Percentiles rank a stretch among this genome's conserved stretches.
phyloP scores from a whole-genome alignment of 495 filamentous ascomycete genomes.

The Lentithecium fluviatile region DNA sequence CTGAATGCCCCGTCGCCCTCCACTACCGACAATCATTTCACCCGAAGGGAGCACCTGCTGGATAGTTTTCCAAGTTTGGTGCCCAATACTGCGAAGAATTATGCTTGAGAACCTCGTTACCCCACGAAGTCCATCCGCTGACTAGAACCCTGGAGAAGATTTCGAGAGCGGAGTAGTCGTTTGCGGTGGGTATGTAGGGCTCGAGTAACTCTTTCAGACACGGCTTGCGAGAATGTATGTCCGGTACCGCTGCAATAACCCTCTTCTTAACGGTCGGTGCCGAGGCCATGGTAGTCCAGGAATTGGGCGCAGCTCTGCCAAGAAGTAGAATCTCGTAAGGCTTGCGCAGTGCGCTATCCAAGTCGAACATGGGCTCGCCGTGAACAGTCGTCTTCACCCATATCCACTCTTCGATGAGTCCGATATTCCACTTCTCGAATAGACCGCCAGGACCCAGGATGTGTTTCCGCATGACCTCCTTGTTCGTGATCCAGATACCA shows the following conservation, averaged over 20 bases:
- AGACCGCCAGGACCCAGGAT: slow-evolving; percentile 56
- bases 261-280: slow-evolving; percentile 44
- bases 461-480: slow-evolving; percentile 55
- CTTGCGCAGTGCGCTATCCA: slow-evolving; percentile 72
- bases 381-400: slow-evolving; percentile 80
- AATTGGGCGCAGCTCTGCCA: slow-evolving; percentile 42
- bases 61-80: not conserved
- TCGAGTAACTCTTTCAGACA: slow-evolving; percentile 61
- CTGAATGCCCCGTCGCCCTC: no score
- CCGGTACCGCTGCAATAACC: slow-evolving; percentile 77
- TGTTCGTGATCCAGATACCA: slow-evolving; percentile 90
- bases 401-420: slow-evolving; percentile 76
- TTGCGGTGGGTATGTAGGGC: slow-evolving; percentile 45
- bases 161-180: slow-evolving; percentile 67
- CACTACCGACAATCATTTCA: not conserved
- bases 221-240: slow-evolving; percentile 90
- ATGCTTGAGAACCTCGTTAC: slow-evolving; percentile 80
- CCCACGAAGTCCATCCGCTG: slow-evolving; percentile 85
- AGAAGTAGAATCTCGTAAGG: slow-evolving; percentile 85
- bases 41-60: not conserved
- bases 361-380: slow-evolving; percentile 68
- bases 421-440: slow-evolving; percentile 64
- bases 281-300: slow-evolving; percentile 17
- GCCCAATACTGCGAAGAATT: slow-evolving; percentile 71
- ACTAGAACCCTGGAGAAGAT: slow-evolving; percentile 87